Evolutionary conservation across 352 stramenopile species (phyloP).

Genomic region (Pythium monospermum): DNA sequence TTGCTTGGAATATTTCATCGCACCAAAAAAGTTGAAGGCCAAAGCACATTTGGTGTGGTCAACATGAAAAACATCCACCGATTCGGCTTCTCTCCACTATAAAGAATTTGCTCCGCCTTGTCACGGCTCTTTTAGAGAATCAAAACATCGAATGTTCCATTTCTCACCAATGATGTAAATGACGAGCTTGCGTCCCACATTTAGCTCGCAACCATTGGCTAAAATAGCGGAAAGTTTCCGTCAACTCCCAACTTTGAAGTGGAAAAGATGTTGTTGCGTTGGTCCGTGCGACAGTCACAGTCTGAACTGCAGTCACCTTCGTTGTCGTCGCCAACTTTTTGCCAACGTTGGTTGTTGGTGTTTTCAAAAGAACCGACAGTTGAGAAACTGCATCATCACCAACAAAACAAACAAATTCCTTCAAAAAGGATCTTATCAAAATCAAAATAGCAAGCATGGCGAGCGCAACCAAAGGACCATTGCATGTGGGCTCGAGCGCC

Average conservation of each 20-base stretch:
- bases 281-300: too few relatives aligned
- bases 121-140: slow-evolving; percentile 17
- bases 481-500: slow-evolving; percentile 8
- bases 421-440: not conserved
- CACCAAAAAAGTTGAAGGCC: too few relatives aligned
- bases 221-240: slow-evolving; percentile 2
- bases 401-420: not conserved
- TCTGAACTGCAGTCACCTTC: too few relatives aligned
- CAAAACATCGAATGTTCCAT: slow-evolving; percentile 13
- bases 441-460: slow-evolving; percentile 3
- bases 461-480: slow-evolving; percentile 8
- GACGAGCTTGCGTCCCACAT: slow-evolving; percentile 17
- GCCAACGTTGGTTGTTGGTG: too few relatives aligned
- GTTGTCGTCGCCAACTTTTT: too few relatives aligned
- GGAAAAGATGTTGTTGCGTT: too few relatives aligned
- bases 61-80: slow-evolving; percentile 1
- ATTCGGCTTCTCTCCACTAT: not conserved
- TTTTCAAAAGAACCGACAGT: slow-evolving; percentile 6
- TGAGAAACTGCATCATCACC: slow-evolving; percentile 2
- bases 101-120: not conserved
- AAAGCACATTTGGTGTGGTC: slow-evolving; percentile 1
- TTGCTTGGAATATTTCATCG: too few relatives aligned
- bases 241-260: too few relatives aligned
- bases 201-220: slow-evolving; percentile 10
- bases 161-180: slow-evolving; percentile 16